These are phyloP conservation scores for Nitzschia sp. DNA, from an alignment of 108 stramenopile genomes.

Conservation along the genomic window DNA sequence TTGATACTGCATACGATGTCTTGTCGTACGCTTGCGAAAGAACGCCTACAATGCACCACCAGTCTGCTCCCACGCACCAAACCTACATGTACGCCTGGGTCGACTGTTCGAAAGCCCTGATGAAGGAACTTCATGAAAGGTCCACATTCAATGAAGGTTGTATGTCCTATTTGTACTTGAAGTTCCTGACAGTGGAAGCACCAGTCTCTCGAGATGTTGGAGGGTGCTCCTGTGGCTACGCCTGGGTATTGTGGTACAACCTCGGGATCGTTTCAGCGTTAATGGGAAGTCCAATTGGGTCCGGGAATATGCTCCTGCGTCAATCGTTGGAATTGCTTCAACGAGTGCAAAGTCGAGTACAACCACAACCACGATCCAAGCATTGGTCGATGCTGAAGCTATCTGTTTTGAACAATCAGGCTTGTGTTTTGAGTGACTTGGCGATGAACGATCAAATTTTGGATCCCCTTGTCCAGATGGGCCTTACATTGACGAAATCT, in stretches of 20 bases:
- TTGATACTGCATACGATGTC: conserved; percentile 2
- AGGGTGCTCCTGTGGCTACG: conserved; percentile 15
- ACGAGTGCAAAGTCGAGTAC: conserved; percentile 15
- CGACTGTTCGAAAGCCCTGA: conserved; percentile 16
- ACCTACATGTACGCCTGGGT: conserved; percentile 20
- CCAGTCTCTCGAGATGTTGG: conserved; percentile 2
- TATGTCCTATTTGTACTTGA: conserved; percentile 14
- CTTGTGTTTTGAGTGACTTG: conserved; percentile 18
- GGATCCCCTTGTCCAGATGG: conserved; percentile 20
- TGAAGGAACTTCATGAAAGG: not conserved
- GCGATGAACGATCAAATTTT: conserved; percentile 13
- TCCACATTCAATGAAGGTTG: conserved; percentile 13
- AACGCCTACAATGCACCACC: conserved; percentile 3
- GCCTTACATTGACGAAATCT: conserved; percentile 17
- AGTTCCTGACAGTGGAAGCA: conserved; percentile 13
- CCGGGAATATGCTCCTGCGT: not conserved
- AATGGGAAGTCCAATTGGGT: conserved; percentile 1
- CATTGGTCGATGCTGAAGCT: conserved; percentile 26
- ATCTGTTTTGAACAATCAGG: conserved; percentile 23
- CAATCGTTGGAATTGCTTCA: conserved; percentile 18
- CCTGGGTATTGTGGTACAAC: conserved; percentile 27
- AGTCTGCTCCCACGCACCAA: not conserved
- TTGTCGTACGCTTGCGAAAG: conserved; percentile 20
- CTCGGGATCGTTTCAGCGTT: conserved; percentile 20
- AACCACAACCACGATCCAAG: conserved; percentile 13